These are phyloP conservation scores for Dipteronia sinensis DNA, from an alignment of 345 rosid species.

Conservation along the genomic window DNA sequence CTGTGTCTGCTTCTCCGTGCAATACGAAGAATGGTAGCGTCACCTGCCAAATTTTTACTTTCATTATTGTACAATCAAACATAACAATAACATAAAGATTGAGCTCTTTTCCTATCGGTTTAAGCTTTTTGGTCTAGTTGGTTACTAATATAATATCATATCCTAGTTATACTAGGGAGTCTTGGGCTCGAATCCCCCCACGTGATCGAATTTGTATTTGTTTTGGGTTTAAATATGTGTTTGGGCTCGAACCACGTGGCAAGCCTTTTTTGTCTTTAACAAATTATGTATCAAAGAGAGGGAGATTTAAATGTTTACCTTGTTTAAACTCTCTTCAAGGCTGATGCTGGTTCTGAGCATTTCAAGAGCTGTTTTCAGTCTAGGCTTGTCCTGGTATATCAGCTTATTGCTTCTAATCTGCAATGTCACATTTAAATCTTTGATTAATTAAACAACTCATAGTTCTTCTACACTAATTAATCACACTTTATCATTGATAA, in stretches of 20 bases:
- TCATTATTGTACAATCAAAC: background rate
- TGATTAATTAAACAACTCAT: background rate
- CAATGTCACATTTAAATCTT: background rate
- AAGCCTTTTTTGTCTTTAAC: too few species aligned
- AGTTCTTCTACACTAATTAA: background rate
- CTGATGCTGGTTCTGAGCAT: slow-evolving; percentile 90
- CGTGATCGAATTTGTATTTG: too few species aligned
- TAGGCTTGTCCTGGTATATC: slow-evolving; percentile 95
- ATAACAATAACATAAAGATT: background rate
- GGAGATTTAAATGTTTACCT: slow-evolving; percentile 33
- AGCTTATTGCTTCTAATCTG: slow-evolving; percentile 84
- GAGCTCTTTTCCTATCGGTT: too few species aligned
- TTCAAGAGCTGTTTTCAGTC: slow-evolving; percentile 93
- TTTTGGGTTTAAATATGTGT: too few species aligned
- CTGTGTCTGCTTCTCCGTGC: slow-evolving; percentile 93
- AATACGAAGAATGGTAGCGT: slow-evolving; percentile 76
- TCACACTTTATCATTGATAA: background rate
- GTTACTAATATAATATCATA: too few species aligned
- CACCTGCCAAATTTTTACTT: slow-evolving; percentile 43
- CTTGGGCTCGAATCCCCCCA: too few species aligned
- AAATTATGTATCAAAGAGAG: background rate
- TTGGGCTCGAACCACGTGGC: too few species aligned
- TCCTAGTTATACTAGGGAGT: fast-evolving
- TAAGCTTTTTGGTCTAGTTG: too few species aligned
- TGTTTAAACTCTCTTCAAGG: slow-evolving; percentile 67